phyloP scores from a whole-genome alignment of 495 filamentous ascomycete genomes.

The Trypethelium eluteriae region DNA sequence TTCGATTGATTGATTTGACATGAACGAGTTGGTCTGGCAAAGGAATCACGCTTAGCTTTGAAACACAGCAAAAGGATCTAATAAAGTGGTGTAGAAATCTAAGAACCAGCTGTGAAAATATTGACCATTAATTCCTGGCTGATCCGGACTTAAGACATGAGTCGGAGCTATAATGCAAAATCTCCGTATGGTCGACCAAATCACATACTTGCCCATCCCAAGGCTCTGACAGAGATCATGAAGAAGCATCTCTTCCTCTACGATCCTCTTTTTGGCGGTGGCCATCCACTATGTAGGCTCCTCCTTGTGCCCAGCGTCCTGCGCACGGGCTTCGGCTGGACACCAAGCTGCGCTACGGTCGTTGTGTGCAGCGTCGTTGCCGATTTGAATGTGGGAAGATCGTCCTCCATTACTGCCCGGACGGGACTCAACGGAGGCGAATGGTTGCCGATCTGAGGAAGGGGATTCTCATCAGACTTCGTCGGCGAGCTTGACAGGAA shows the following conservation, averaged over 20 bases:
- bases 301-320: slow-evolving; percentile 53
- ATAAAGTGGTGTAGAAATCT: no score
- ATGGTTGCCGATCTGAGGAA: not conserved
- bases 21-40: no score
- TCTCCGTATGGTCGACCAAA: no score
- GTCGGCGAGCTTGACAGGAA: slow-evolving; percentile 43
- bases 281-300: slow-evolving; percentile 44
- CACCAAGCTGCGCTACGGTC: slow-evolving; percentile 39
- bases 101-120: no score
- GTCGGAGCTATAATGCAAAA: no score
- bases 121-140: no score
- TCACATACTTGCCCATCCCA: no score
- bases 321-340: slow-evolving; percentile 32
- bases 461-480: slow-evolving; percentile 16
- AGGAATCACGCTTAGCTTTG: no score
- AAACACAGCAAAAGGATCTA: no score
- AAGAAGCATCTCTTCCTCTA: slow-evolving; percentile 23
- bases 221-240: no score
- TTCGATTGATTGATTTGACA: no score
- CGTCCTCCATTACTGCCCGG: slow-evolving; percentile 11
- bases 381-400: slow-evolving; percentile 28
- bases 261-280: slow-evolving; percentile 39
- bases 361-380: slow-evolving; percentile 48
- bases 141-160: no score
- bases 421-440: slow-evolving; percentile 2